A percentile compares a stretch with the other conserved stretches of the same genome.
Evolutionary conservation across 345 rosid species (phyloP).

Genomic region (Brassica rapa): DNA sequence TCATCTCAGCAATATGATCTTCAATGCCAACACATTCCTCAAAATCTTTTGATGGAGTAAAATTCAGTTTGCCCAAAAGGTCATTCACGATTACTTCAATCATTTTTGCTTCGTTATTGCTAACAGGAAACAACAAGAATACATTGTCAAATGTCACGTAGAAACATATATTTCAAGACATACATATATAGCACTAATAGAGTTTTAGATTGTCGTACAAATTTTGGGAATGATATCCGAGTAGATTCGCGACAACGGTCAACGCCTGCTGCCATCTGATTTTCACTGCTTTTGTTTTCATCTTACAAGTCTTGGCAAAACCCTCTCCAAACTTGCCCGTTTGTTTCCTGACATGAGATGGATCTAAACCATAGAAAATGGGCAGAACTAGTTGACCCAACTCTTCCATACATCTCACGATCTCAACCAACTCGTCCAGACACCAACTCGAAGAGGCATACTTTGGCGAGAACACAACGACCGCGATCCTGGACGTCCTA

Average conservation of each 20-base stretch:
- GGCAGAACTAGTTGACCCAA: not conserved
- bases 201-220: not conserved
- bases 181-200: not conserved
- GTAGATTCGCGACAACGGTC: not conserved
- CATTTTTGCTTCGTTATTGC: not conserved
- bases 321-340: not conserved
- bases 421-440: conserved; percentile 6
- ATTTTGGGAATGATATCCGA: not conserved
- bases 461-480: not conserved
- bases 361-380: conserved; percentile 11
- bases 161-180: not conserved
- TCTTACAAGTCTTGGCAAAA: not conserved
- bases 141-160: not conserved
- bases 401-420: not conserved
- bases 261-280: not conserved
- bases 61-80: not conserved
- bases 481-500: not conserved
- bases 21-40: not conserved
- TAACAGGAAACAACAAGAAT: not conserved
- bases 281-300: not conserved
- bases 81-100: not conserved
- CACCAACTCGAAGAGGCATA: conserved; percentile 21
- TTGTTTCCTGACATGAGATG: conserved; percentile 13
- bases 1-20: not conserved
- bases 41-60: not conserved